Conservation (phyloP, 805 yeast genomes). For the Kazachstania africana region DNA sequence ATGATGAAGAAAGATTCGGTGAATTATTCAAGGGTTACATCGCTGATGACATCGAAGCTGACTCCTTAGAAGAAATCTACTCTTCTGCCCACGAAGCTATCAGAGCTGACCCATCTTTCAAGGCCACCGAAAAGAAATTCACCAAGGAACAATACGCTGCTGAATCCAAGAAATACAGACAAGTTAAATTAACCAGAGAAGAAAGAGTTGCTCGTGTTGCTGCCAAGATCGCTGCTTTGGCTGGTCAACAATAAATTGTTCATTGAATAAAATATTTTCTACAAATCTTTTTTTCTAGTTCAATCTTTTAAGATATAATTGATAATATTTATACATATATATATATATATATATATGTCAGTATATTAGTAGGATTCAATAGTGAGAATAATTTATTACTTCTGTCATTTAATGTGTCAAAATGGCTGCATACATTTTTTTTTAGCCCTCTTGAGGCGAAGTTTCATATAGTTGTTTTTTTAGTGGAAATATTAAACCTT, state of each 20-base stretch:
- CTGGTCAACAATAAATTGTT: conserved; percentile 27
- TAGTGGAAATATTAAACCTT: no score
- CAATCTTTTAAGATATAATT: background rate
- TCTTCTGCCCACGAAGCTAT: conserved; percentile 86
- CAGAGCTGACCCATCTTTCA: conserved; percentile 90
- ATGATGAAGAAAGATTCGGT: conserved; percentile 99
- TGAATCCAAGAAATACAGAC: conserved; percentile 86
- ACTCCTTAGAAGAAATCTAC: conserved; percentile 92
- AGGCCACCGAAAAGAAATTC: conserved; percentile 84
- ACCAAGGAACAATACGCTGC: conserved; percentile 98
- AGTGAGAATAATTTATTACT: no score
- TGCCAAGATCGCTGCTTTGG: conserved; percentile 89
- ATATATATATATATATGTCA: background rate
- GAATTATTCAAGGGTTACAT: conserved; percentile 92
- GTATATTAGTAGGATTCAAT: background rate
- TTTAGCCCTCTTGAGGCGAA: no score
- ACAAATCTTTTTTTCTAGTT: background rate
- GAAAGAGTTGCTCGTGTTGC: conserved; percentile 84
- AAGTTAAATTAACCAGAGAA: conserved; percentile 76
- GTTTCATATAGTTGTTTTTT: no score
- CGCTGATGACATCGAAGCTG: conserved; percentile 95
- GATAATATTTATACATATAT: background rate
- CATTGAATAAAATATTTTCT: conserved; percentile 2
- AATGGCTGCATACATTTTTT: no score
- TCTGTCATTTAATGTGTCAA: no score